Conservation (phyloP, 352 stramenopile species). For the Pythium myriotylum region DNA sequence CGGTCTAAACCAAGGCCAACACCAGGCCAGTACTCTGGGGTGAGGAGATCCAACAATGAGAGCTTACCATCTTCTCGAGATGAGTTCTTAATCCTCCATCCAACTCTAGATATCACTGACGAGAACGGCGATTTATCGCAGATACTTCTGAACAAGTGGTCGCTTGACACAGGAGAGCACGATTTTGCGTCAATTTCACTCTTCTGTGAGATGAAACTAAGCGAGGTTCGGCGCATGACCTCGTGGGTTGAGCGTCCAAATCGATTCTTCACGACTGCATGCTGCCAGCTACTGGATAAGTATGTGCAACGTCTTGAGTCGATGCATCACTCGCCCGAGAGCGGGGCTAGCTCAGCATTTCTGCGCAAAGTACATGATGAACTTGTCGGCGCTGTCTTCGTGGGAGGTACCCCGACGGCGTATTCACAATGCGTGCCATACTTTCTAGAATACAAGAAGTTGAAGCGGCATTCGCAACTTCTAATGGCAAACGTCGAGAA, state of each 20-base stretch:
- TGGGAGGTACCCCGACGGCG: conserved; percentile 22
- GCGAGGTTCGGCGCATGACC: conserved; percentile 74
- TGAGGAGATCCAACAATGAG: conserved; percentile 10
- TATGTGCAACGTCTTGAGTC: conserved; percentile 40
- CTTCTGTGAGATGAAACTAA: conserved; percentile 83
- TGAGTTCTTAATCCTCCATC: conserved; percentile 62
- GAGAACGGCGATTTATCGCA: conserved; percentile 59
- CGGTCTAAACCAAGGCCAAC: background rate
- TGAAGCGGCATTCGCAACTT: conserved; percentile 48
- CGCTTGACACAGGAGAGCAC: conserved; percentile 51
- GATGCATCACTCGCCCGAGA: conserved; percentile 4
- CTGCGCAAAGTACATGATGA: conserved; percentile 55
- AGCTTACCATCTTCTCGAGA: conserved; percentile 9
- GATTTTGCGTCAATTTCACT: conserved; percentile 65
- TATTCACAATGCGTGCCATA: conserved; percentile 50
- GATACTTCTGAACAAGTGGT: conserved; percentile 73
- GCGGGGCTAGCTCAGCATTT: conserved; percentile 48
- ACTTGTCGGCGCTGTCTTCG: conserved; percentile 57
- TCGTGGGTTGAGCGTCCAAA: conserved; percentile 74
- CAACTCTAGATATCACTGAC: conserved; percentile 55
- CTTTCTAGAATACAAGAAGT: conserved; percentile 70
- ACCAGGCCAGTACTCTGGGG: background rate
- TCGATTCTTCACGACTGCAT: conserved; percentile 73
- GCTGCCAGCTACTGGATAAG: conserved; percentile 68
- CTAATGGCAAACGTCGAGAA: conserved; percentile 55